phyloP scores from a whole-genome alignment of 2,329 filamentous ascomycete genomes.

The Botrytis porri region DNA sequence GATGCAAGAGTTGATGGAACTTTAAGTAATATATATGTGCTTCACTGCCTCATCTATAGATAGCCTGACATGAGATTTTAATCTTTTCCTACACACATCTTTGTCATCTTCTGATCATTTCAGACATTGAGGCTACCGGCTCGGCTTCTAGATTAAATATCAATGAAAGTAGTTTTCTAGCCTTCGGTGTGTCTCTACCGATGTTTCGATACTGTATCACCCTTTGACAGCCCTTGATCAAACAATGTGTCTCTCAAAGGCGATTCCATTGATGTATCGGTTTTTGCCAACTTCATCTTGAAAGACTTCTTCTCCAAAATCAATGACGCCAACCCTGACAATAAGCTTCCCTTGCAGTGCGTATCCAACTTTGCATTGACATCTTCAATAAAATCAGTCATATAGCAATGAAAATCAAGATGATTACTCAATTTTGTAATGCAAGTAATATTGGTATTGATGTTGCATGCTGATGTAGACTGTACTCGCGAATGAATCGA shows the following conservation, averaged over 20 bases:
- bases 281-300: not conserved
- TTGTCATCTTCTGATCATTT: too few relatives aligned
- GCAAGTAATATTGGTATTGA: not conserved
- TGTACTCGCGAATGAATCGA: not conserved
- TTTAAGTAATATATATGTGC: not conserved
- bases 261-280: not conserved
- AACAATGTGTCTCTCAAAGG: not conserved
- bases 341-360: not conserved
- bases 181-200: not conserved
- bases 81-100: too few relatives aligned
- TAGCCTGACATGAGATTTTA: too few relatives aligned
- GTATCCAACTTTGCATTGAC: not conserved
- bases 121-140: too few relatives aligned
- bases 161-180: not conserved
- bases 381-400: too few relatives aligned
- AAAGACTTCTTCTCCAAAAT: not conserved
- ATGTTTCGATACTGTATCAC: fast-evolving
- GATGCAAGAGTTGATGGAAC: not conserved
- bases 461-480: not conserved
- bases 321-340: not conserved
- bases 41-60: not conserved
- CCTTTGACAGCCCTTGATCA: not conserved
- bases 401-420: not conserved
- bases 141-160: not conserved
- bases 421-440: not conserved